These are phyloP conservation scores for Guadua angustifolia DNA, from an alignment of 176 grass and related monocot species.

Conservation along the genomic window DNA sequence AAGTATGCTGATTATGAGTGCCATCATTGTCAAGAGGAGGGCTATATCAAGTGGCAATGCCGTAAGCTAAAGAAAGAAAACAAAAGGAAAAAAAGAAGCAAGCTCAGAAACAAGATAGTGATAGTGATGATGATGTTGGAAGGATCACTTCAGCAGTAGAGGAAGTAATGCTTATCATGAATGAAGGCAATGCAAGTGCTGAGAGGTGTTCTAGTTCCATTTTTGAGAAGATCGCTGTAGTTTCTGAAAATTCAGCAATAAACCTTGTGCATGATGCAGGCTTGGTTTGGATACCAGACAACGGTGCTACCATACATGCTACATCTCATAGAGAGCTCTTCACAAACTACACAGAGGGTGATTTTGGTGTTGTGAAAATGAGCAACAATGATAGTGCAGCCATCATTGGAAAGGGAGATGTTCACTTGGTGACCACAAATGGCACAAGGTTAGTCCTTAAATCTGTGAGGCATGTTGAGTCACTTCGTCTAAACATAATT, in stretches of 20 bases:
- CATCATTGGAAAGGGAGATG: not conserved
- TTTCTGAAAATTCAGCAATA: not conserved
- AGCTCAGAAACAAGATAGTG: not conserved
- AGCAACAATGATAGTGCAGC: not conserved
- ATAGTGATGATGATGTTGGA: too few species aligned
- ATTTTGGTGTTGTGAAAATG: constrained; percentile 18
- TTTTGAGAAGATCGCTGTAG: too few species aligned
- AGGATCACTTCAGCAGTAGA: too few species aligned
- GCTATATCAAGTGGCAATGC: not conserved
- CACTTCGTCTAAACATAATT: not conserved
- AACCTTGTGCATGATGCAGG: not conserved
- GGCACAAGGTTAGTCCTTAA: constrained; percentile 1
- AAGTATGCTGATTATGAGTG: not conserved
- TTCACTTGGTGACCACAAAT: not conserved
- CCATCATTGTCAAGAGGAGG: not conserved
- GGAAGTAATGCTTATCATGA: too few species aligned
- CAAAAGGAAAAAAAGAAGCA: not conserved
- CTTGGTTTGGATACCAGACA: not conserved
- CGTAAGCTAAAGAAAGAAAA: not conserved
- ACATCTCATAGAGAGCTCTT: not conserved
- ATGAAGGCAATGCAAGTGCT: too few species aligned
- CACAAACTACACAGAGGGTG: not conserved
- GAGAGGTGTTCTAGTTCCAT: too few species aligned
- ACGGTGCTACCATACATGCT: constrained; percentile 9
- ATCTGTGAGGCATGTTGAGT: not conserved